Base-by-base conservation (phyloP, 441 rosid species). In the Mallotus japonicus region DNA sequence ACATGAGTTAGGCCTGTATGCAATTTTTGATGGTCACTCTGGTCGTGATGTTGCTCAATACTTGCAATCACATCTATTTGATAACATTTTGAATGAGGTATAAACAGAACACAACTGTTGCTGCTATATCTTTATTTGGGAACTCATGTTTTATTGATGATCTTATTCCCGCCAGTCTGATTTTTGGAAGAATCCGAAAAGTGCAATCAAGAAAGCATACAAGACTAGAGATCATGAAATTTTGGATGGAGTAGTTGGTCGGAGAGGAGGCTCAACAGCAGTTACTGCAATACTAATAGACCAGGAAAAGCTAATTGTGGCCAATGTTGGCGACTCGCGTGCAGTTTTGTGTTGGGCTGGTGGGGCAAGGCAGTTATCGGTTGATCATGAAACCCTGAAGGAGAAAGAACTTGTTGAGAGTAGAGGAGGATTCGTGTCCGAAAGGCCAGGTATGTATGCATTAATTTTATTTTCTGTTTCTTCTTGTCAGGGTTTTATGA, bases 21-120 rank as follows among this genome's bases (percentile, higher is more conserved):
- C 90, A 4, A 87, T 89, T 42, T 88, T 83, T 42, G 84, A 90
- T 46, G 90, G 89, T 12, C 92, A 90, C 66, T 84, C 84, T 1
- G 87, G 91, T 54, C 61, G 71, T 54, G 60, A 78, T 65, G 90
- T 83, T 55, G 89, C 89, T 1, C 76, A 74, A n/a, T 85, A 83
- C 78, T 66, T 87, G 73, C 86, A 81, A 10, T 70, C 51, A n/a
- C 83, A 84, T 76, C 83, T 86, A 2, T 88, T 85, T 49, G 80
- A 82, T 47, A 87, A 80, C 76, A 83, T 83, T 13, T 73, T 87
- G 72, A 79, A 65, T 44, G 76, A 85, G 85, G 87, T 82, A 77
- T 37, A 4, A 3, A 37, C 6, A 56, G 20, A 54, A 54, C 20
- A n/a, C 40, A 28, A 28, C 32, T 28, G 28, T 28, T 28, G 32